These are phyloP conservation scores for Mangifera indica DNA, from an alignment of 345 rosid species.

Conservation along the genomic window DNA sequence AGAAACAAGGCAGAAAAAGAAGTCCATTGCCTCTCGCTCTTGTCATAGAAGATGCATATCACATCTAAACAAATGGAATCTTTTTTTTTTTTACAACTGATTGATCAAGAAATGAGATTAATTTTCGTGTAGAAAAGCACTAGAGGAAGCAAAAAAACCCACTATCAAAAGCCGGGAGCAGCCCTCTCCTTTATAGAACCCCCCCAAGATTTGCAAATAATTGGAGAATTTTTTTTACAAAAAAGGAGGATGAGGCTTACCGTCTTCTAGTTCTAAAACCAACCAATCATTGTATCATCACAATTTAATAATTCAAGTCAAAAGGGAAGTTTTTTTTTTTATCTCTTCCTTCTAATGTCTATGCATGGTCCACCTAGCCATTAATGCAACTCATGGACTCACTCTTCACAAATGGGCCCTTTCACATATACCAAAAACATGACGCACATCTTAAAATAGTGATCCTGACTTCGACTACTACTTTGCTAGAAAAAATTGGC, in stretches of 20 bases:
- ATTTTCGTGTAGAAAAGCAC: slow-evolving; percentile 13
- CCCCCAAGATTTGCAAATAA: slow-evolving; percentile 19
- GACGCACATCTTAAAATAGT: slow-evolving; percentile 14
- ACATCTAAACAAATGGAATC: slow-evolving; percentile 33
- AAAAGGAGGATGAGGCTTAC: slow-evolving; percentile 60
- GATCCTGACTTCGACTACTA: slow-evolving; percentile 23
- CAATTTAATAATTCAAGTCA: slow-evolving; percentile 22
- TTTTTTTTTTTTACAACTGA: not conserved
- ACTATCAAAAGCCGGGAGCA: slow-evolving; percentile 9
- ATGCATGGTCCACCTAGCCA: slow-evolving; percentile 4
- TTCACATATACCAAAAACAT: not conserved
- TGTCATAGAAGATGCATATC: slow-evolving; percentile 84
- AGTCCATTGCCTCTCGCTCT: slow-evolving; percentile 51
- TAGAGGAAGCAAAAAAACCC: too few relatives aligned
- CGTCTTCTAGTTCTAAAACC: not conserved
- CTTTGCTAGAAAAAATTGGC: not conserved
- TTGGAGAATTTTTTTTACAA: slow-evolving; percentile 18
- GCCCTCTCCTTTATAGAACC: slow-evolving; percentile 40
- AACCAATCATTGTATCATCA: not conserved
- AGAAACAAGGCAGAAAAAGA: slow-evolving; percentile 69
- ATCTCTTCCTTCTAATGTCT: not conserved
- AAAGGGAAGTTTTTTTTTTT: slow-evolving; percentile 6
- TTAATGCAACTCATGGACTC: slow-evolving; percentile 31
- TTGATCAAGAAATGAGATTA: slow-evolving; percentile 10
- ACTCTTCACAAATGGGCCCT: slow-evolving; percentile 22